Percentiles rank a stretch among this genome's conserved stretches.
Evolutionary conservation across 257 asterid genomes (phyloP).

Genomic region (Solanum gandarillasii): DNA sequence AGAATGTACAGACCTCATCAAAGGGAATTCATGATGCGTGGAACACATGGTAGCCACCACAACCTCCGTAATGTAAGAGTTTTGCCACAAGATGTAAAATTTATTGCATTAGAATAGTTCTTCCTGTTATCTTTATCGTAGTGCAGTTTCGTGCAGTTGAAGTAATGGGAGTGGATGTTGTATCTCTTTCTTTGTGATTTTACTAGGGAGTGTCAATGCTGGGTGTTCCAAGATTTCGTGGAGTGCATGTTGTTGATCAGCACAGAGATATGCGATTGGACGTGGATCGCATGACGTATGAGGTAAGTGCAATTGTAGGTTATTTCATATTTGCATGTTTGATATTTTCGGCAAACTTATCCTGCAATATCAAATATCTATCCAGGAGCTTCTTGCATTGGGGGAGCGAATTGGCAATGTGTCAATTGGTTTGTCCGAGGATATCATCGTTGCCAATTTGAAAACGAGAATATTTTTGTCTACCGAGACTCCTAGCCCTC

Average conservation of each 20-base stretch:
- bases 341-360: background rate
- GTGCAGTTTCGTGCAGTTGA: background rate
- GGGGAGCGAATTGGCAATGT: conserved; percentile 83
- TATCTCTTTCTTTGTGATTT: background rate
- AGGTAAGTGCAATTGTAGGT: conserved; percentile 29
- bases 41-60: conserved; percentile 32
- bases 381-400: conserved; percentile 79
- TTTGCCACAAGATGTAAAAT: conserved; percentile 65
- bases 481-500: conserved; percentile 13
- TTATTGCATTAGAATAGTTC: background rate
- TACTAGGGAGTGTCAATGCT: conserved; percentile 53
- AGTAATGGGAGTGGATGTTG: background rate
- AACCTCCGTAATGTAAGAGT: conserved; percentile 54
- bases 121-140: background rate
- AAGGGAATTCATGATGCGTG: conserved; percentile 42
- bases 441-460: conserved; percentile 30
- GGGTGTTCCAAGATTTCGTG: conserved; percentile 54
- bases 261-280: conserved; percentile 53
- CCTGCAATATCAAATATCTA: background rate
- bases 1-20: conserved; percentile 44
- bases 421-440: conserved; percentile 59
- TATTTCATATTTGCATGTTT: background rate
- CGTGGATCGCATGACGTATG: conserved; percentile 52
- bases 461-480: conserved; percentile 41
- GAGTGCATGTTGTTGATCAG: conserved; percentile 47